Evolutionary conservation across 1,284 basidiomycete genomes (phyloP), one percentile per base, ranked within the genome.

Genomic region (Ceratobasidium sp.): DNA sequence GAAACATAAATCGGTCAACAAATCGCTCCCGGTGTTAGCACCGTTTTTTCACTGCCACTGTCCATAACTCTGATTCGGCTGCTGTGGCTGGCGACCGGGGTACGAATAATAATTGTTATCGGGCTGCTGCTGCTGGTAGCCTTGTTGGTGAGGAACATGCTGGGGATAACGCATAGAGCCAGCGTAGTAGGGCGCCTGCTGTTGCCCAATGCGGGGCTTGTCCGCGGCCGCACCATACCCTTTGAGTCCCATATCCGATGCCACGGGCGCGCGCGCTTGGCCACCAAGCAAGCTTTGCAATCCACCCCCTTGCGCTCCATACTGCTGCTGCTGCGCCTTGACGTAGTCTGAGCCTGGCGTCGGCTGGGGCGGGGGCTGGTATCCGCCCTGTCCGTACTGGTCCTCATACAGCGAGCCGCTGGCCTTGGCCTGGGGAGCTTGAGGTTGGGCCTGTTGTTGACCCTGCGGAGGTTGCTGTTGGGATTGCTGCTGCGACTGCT

Each of bases 381-480:
- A 44, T 38, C 57, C 54, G 30, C 30, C 48, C 55, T 73, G 70
- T 8, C 50, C 52, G n/a, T 73, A 73, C 57, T 73, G 70, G 35
- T 73, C 70, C 35, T 44, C 38, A 27, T 65, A 65, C 38, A 65
- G n/a, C 20, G 62, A 65, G 20, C 62, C 38, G 23, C 20, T 5
- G 38, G 62, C n/a, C 20, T 65, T 65, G 38, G 18, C 62, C 41
- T 60, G 70, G 10, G 38, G 54, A 3, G 35, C n/a, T 41, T 41
- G 57, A 20, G 35, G 57, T 8, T 41, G 50, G 16, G 52, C 82
- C 62, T 82, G 83, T 48, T 89, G 89, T 52, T 88, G 87, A 55
- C 86, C 87, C 55, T 88, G 89, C 64, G 84, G 86, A 59, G 86
- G 84, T 77, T 90, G 89, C 76, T 90, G 89, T 66, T 91, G 90